Conservation (phyloP, 768 basidiomycete genomes). For the Dendrothele bispora region DNA sequence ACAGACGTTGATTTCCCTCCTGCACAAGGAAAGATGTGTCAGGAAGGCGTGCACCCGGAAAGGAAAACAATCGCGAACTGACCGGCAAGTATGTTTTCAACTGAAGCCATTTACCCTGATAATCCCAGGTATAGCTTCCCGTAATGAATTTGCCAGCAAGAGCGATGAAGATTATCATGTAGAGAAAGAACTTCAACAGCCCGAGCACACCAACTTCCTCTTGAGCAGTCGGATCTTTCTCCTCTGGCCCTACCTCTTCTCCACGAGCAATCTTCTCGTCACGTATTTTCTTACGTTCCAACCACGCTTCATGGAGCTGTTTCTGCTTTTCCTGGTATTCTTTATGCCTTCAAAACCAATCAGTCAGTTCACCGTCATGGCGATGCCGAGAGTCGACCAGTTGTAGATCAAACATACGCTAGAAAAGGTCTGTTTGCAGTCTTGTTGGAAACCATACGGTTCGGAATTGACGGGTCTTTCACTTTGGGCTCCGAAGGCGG, state of each 20-base stretch:
- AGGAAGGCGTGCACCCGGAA: not conserved
- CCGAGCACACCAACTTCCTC: constrained; percentile 64
- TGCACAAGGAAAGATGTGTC: not conserved
- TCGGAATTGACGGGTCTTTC: constrained; percentile 61
- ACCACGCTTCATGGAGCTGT: constrained; percentile 61
- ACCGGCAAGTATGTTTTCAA: constrained; percentile 69
- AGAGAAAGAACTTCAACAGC: constrained; percentile 68
- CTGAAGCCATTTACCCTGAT: constrained; percentile 61
- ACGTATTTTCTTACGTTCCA: constrained; percentile 68
- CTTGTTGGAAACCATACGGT: constrained; percentile 77
- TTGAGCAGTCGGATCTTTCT: constrained; percentile 70
- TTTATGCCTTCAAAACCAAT: constrained; percentile 48
- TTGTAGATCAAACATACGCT: constrained; percentile 50
- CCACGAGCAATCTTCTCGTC: constrained; percentile 74
- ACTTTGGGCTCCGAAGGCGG: constrained; percentile 50
- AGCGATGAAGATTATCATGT: constrained; percentile 48
- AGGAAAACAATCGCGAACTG: constrained; percentile 16
- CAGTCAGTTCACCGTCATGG: not conserved
- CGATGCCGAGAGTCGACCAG: not conserved
- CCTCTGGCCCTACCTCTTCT: constrained; percentile 70
- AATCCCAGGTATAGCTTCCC: constrained; percentile 86
- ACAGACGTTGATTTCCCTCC: constrained; percentile 61
- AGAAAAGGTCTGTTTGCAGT: constrained; percentile 85
- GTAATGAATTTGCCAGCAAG: constrained; percentile 83
- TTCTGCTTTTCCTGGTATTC: constrained; percentile 65